Conservation (phyloP, 345 rosid genomes). For the Acer saccharum region DNA sequence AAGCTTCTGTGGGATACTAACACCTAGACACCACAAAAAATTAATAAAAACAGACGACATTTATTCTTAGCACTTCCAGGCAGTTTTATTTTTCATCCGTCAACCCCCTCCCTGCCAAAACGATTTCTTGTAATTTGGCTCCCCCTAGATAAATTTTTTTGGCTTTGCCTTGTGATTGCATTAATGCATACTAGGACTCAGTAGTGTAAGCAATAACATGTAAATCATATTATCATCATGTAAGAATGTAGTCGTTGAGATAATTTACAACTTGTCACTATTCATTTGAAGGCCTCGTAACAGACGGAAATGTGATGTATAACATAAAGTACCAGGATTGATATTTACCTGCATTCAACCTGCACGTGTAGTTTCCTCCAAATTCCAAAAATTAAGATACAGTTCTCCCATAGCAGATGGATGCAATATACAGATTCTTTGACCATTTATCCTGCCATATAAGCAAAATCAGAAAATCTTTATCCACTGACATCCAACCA, state of each 20-base stretch:
- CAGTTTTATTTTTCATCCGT: background rate
- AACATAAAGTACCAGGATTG: background rate
- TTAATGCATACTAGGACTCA: background rate
- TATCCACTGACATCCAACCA: conserved; percentile 9
- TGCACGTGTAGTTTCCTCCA: conserved; percentile 13
- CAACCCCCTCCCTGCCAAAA: background rate
- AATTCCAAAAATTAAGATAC: conserved; percentile 27
- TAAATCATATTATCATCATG: background rate
- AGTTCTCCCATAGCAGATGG: conserved; percentile 40
- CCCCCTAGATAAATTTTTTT: background rate
- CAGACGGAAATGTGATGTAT: background rate
- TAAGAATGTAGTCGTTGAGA: background rate
- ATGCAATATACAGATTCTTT: conserved; percentile 38
- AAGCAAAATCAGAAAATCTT: background rate
- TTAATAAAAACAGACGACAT: background rate
- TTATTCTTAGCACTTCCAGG: background rate
- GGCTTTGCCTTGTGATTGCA: background rate
- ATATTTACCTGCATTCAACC: conserved; percentile 16
- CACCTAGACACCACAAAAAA: background rate
- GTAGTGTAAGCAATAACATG: background rate
- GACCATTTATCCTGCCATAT: conserved; percentile 40
- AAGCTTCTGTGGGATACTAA: no score
- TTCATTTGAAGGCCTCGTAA: background rate
- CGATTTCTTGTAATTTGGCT: background rate
- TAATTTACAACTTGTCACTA: background rate